Evolutionary conservation across 192 early-diverging fungal genomes (phyloP), one percentile per base, ranked within the genome.

Genomic region (Dissophora globulifera): DNA sequence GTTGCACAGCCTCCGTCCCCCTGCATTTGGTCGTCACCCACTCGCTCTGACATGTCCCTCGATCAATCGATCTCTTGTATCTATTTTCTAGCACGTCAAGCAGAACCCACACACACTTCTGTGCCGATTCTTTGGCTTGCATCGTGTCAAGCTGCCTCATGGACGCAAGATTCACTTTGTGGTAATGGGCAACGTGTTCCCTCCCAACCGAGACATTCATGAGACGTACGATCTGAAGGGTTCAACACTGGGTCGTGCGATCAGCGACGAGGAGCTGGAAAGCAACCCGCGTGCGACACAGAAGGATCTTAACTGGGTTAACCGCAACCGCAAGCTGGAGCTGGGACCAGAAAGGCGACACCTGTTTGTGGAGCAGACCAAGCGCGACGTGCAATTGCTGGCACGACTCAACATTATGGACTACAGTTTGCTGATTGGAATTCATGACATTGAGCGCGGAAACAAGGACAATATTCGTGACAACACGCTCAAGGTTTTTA

Each of bases 141-240:
- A 98, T 69, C 90, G 98, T 50, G 93, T 98, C 53, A 98, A 98
- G 81, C 83, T 97, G 42, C 95, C 95, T 41, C 93, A 92, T 35
- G 91, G 92, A 50, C 83, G 88, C 45, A 98, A 98, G 79, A 93
- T 99, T 47, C 96, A 98, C 82, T 99, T 99, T 84, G 94, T 99
- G 10, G 96, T 99, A 19, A 99, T 99, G 98, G 94, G 92, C 58
- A 99, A 99, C 78, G 92, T 99, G 12, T 96, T 98, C 68, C 96
- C 98, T 17, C 87, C 95, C 11, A 96, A 97, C 85, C 90, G 93
- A 78, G 95, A 99, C 83, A 95, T 99, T 30, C 96, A 98, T 66
- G 92, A 94, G 68, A 93, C 89, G 42, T 99, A 93, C 67, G 98
- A 99, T 78, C 82, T 99, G 45, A 99, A 99, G 81, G 93, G 98